Percentiles rank a stretch among this genome's conserved stretches.
Conservation (phyloP, 1,284 basidiomycete genomes). For the Naganishia albida region DNA sequence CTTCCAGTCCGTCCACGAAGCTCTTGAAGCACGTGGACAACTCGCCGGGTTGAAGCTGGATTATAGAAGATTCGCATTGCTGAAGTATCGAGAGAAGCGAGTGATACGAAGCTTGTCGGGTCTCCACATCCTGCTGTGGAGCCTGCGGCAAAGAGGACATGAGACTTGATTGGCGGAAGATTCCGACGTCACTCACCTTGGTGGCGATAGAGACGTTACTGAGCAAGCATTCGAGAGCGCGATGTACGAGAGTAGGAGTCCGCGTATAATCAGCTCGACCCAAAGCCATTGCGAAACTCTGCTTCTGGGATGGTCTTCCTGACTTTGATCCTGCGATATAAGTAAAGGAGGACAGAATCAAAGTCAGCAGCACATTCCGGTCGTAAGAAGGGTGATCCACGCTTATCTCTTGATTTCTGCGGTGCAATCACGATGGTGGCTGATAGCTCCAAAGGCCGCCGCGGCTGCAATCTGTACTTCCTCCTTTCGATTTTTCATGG, state of each 20-base stretch:
- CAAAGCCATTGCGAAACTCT: constrained; percentile 74
- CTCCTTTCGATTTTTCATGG: constrained; percentile 67
- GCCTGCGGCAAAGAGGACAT: constrained; percentile 3
- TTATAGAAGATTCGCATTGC: neutral
- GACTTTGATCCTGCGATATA: constrained; percentile 66
- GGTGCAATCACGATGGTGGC: constrained; percentile 66
- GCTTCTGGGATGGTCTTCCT: constrained; percentile 64
- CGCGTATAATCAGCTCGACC: constrained; percentile 69
- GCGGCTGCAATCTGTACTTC: constrained; percentile 75
- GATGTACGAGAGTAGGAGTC: constrained; percentile 40
- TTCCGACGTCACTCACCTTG: constrained; percentile 18
- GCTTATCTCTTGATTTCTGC: constrained; percentile 70
- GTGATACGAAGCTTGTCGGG: constrained; percentile 37
- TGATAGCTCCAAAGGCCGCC: constrained; percentile 63
- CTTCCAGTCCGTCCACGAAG: constrained; percentile 67
- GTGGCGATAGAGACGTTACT: constrained; percentile 14
- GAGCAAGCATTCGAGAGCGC: constrained; percentile 36
- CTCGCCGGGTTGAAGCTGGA: neutral
- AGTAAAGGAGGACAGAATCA: constrained; percentile 52
- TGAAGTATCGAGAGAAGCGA: constrained; percentile 20
- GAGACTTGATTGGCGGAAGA: neutral
- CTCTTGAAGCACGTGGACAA: constrained; percentile 36
- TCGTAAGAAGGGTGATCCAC: neutral
- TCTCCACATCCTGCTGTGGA: constrained; percentile 49
- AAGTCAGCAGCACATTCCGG: constrained; percentile 17